Conservation (phyloP, 1,284 basidiomycete genomes). For the Ganoderma leucocontextum region DNA sequence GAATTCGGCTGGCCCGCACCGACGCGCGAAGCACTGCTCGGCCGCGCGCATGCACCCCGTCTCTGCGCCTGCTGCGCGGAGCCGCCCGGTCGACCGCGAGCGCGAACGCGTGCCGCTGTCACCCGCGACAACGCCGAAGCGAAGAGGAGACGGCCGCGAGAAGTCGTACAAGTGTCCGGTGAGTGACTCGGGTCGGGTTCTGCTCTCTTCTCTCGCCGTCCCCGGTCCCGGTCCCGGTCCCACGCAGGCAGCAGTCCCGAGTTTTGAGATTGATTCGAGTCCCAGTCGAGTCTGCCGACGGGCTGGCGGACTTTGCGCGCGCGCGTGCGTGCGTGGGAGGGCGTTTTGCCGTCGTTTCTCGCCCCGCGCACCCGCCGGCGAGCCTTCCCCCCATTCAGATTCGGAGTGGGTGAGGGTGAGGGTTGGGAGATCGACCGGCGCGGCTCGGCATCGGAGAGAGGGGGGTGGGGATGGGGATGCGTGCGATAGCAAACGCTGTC, state of each 20-base stretch:
- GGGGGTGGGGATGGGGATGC: background rate
- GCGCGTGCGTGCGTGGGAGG: no score
- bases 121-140: slow-evolving; percentile 14
- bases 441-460: background rate
- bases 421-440: background rate
- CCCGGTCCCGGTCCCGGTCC: background rate
- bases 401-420: background rate
- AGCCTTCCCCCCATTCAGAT: background rate
- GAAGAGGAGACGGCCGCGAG: slow-evolving; percentile 41
- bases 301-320: background rate
- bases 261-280: no score
- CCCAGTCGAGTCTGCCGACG: no score
- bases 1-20: slow-evolving; percentile 12
- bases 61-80: slow-evolving; percentile 6
- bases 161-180: slow-evolving; percentile 50
- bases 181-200: slow-evolving; percentile 30
- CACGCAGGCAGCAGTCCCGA: no score
- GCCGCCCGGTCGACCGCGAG: slow-evolving; percentile 14
- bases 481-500: background rate
- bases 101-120: slow-evolving; percentile 12
- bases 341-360: background rate
- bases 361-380: background rate
- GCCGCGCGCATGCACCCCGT: slow-evolving; percentile 13
- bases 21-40: slow-evolving; percentile 11
- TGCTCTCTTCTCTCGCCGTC: background rate